Base-by-base conservation (phyloP, 306 rosid genomes). In the Lagenaria siceraria region DNA sequence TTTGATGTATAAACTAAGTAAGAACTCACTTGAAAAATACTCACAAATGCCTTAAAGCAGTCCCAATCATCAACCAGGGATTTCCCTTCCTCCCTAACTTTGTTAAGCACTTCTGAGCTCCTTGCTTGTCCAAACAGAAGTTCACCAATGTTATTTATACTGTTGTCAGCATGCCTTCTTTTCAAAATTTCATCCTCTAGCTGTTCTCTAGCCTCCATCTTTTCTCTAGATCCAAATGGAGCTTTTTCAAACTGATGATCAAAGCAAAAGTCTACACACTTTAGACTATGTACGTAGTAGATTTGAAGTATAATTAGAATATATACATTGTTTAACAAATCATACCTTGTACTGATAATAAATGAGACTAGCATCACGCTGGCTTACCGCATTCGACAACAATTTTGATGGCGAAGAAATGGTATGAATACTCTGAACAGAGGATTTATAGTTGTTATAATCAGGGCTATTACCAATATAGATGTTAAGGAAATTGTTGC, bases 51-150 rank as follows among this genome's bases (percentile, higher is more conserved):
- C 82, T 79, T 88, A 10, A 88, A 69, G 79, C 95, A 89, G 63
- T 84, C 79, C 97, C 95, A 92, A 77, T 89, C 90, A 65, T 89
- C 89, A 0, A 89, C 91, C 12, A 87, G 81, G 35, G 95, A 81
- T 6, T 84, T 84, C 10, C 91, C 93, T 0, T 65, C 19, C 10
- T 85, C 79, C 78, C 92, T 82, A 70, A 87, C 88, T 18, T 71
- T 21, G 55, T 54, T 9, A 75, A 87, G 46, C 61, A 80, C 25
- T 15, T 36, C 8, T 42, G 81, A 38, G 49, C 81, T 83, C 3
- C 83, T 81, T 43, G 59, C 46, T 17, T 70, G 12, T 21, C 93
- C 91, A 83, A 89, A 81, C 77, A 89, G 77, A 76, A 84, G 65
- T 56, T 79, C 46, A 13, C 84, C 89, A 18, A 89, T 76, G 4